Evolutionary conservation across 257 asterid species (phyloP).

Genomic region (Lithospermum erythrorhizon): DNA sequence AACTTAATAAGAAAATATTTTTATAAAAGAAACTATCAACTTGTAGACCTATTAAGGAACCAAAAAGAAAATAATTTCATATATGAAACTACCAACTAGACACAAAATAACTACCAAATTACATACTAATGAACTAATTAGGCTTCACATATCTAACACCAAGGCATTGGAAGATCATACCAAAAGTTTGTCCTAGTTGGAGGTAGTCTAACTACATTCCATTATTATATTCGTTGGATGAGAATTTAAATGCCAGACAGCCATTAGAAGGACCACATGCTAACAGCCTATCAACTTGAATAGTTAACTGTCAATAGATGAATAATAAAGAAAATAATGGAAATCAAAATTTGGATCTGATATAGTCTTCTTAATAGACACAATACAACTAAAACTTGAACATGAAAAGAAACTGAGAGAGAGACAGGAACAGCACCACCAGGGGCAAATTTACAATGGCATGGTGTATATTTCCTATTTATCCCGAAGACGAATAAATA

Average conservation of each 20-base stretch:
- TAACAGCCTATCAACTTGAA: conserved; percentile 8
- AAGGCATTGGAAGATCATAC: too few species aligned
- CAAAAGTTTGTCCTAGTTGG: too few species aligned
- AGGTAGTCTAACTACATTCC: too few species aligned
- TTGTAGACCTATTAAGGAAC: too few species aligned
- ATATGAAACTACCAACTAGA: too few species aligned
- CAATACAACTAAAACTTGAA: not conserved
- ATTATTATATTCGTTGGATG: too few species aligned
- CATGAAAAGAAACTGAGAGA: not conserved
- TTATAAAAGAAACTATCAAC: too few species aligned
- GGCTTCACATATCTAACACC: too few species aligned
- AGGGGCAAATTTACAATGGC: conserved; percentile 1
- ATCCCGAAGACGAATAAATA: not conserved
- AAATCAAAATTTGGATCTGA: conserved; percentile 13
- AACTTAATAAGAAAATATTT: too few species aligned
- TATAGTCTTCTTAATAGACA: conserved; percentile 16
- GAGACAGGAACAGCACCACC: not conserved
- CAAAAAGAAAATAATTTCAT: too few species aligned
- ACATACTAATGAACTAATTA: too few species aligned
- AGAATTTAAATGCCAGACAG: not conserved
- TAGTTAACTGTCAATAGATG: conserved; percentile 1
- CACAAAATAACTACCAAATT: too few species aligned
- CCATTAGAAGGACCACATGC: conserved; percentile 17
- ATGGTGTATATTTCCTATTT: not conserved
- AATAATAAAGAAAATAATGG: conserved; percentile 12